Conservation (phyloP, 2,329 filamentous ascomycete genomes). For the Trichophyton rubrum region DNA sequence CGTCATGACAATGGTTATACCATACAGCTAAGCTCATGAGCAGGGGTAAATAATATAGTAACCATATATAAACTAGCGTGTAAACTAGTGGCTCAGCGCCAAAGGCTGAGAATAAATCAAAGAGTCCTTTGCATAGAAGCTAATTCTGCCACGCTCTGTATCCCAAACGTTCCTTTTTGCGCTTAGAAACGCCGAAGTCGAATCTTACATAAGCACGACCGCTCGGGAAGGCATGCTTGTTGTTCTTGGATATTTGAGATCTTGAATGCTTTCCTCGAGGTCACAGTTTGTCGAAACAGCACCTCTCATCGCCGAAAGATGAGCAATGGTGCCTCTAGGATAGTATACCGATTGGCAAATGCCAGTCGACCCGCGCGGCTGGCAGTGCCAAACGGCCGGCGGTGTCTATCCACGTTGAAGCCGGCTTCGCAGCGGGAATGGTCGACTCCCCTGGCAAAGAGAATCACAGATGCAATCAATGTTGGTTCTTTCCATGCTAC, state of each 20-base stretch:
- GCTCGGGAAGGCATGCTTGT: neutral
- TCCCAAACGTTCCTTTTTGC: neutral
- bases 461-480: constrained; percentile 72
- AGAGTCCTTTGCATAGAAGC: no score
- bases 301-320: constrained; percentile 12
- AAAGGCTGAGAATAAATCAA: no score
- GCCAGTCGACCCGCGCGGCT: constrained; percentile 11
- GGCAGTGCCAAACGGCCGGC: constrained; percentile 19
- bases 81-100: no score
- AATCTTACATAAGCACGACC: neutral
- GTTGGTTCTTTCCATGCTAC: constrained; percentile 36
- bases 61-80: no score
- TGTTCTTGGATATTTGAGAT: neutral
- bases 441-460: constrained; percentile 86
- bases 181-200: neutral
- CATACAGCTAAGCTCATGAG: no score
- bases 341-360: constrained; percentile 13
- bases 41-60: no score
- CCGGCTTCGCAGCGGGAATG: constrained; percentile 47
- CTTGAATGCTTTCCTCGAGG: neutral
- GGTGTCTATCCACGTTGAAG: constrained; percentile 21
- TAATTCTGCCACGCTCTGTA: no score
- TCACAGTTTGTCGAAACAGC: neutral
- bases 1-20: no score
- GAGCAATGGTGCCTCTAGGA: constrained; percentile 14